A percentile compares a stretch with the other conserved stretches of the same genome.
Conservation (phyloP, 2,329 filamentous ascomycete species). For the Dactylellina leptospora region DNA sequence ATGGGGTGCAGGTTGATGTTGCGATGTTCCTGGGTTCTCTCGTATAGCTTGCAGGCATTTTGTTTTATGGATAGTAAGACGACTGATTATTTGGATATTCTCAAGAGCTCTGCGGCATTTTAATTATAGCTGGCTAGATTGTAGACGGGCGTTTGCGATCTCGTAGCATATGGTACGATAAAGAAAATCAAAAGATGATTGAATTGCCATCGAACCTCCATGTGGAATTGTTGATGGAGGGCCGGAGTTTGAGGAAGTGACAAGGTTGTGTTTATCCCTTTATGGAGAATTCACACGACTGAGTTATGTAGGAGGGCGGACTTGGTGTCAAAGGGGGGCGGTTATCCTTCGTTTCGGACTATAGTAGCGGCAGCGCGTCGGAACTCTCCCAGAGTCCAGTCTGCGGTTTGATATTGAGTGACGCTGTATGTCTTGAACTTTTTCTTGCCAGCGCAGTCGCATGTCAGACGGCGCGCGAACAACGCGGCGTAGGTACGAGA, state of each 20-base stretch:
- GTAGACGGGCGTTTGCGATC: too few relatives aligned
- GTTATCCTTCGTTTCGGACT: too few relatives aligned
- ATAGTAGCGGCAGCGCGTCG: slow-evolving; percentile 21
- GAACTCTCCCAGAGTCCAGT: slow-evolving; percentile 42
- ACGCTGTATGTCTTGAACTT: background rate
- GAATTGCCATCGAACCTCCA: too few relatives aligned
- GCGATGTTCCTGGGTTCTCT: too few relatives aligned
- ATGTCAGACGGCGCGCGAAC: slow-evolving; percentile 7
- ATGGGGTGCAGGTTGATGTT: too few relatives aligned
- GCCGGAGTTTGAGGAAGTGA: slow-evolving; percentile 21
- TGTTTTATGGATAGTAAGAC: background rate
- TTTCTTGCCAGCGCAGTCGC: background rate
- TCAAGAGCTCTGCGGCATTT: slow-evolving; percentile 42
- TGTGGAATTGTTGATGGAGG: slow-evolving; percentile 19
- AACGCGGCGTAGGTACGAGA: slow-evolving; percentile 7
- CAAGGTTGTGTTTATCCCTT: slow-evolving; percentile 22
- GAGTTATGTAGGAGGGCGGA: too few relatives aligned
- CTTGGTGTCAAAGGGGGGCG: too few relatives aligned
- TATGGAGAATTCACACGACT: background rate
- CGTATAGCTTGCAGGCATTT: slow-evolving; percentile 3
- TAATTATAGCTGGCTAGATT: too few relatives aligned
- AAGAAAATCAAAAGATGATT: too few relatives aligned
- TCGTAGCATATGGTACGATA: too few relatives aligned
- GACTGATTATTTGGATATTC: slow-evolving; percentile 1
- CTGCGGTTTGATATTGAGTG: slow-evolving; percentile 28